Percentiles rank a stretch among this genome's conserved stretches.
Conservation (phyloP, 2,329 filamentous ascomycete species). For the Aspergillus caelatus region DNA sequence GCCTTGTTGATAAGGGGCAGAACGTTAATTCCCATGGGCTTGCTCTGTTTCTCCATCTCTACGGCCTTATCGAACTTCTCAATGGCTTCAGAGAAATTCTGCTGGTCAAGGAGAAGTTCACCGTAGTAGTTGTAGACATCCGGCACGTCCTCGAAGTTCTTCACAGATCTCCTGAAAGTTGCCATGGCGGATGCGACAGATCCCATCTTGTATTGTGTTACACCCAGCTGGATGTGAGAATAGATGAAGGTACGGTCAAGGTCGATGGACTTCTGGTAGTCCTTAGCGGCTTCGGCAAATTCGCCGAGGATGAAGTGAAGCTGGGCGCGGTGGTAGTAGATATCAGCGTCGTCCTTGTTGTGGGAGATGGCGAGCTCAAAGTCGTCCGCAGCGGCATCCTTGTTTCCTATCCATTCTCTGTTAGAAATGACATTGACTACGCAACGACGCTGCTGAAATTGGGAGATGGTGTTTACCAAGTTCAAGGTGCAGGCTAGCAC, state of each 20-base stretch:
- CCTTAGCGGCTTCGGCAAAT: constrained; percentile 89
- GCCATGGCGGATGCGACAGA: constrained; percentile 98
- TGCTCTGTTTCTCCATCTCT: constrained; percentile 94
- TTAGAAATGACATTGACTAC: constrained; percentile 30
- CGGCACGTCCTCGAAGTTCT: constrained; percentile 95
- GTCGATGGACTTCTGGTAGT: constrained; percentile 99
- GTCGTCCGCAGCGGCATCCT: constrained; percentile 82
- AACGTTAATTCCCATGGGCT: constrained; percentile 96
- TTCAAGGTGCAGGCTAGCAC: constrained; percentile 96
- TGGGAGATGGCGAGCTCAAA: constrained; percentile 84
- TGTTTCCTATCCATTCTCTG: constrained; percentile 61
- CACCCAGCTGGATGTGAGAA: constrained; percentile 98
- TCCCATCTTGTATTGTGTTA: constrained; percentile 99
- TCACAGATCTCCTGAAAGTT: constrained; percentile 94
- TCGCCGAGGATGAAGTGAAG: constrained; percentile 97
- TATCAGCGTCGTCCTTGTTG: constrained; percentile 88
- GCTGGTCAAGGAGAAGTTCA: constrained; percentile 93
- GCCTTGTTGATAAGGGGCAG: constrained; percentile 98
- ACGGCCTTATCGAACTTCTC: constrained; percentile 99
- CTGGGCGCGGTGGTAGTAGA: constrained; percentile 98
- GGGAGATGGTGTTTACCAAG: constrained; percentile 61
- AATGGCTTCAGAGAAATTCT: constrained; percentile 92
- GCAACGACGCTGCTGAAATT: background rate
- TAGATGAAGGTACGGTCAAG: constrained; percentile 96
- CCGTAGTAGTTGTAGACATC: constrained; percentile 99